Evolutionary conservation across 768 basidiomycete species (phyloP).

Genomic region (Calocybe cyanea): DNA sequence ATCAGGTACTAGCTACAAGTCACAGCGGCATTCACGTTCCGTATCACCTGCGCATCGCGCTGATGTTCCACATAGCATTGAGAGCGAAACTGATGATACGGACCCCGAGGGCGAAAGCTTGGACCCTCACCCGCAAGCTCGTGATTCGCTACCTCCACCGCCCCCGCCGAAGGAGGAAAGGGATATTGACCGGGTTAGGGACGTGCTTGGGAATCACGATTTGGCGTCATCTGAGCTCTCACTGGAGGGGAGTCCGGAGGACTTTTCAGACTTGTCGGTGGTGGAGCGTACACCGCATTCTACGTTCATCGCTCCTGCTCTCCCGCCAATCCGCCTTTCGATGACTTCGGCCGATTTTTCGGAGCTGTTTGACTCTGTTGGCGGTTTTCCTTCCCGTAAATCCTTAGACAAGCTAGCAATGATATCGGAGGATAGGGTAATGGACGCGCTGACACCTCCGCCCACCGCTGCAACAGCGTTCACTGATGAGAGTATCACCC

Average conservation of each 20-base stretch:
- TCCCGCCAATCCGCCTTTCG: conserved; percentile 91
- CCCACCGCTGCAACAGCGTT: conserved; percentile 21
- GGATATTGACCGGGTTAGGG: neutral
- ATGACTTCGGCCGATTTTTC: conserved; percentile 81
- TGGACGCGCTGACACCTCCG: conserved; percentile 28
- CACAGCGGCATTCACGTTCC: conserved; percentile 41
- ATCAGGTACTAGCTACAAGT: conserved; percentile 23
- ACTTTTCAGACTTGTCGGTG: conserved; percentile 53
- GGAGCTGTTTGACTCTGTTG: conserved; percentile 61
- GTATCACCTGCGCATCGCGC: conserved; percentile 59
- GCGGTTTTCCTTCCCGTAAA: conserved; percentile 43
- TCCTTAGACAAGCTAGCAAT: conserved; percentile 45
- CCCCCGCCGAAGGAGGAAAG: conserved; percentile 42
- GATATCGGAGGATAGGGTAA: conserved; percentile 29
- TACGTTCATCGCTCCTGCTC: conserved; percentile 81
- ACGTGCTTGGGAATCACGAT: conserved; percentile 14
- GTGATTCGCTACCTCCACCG: conserved; percentile 30
- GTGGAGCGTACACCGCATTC: conserved; percentile 65
- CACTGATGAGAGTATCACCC: conserved; percentile 23
- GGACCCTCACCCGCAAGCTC: conserved; percentile 15
- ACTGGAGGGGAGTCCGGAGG: conserved; percentile 39
- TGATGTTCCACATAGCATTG: conserved; percentile 70
- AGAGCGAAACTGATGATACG: conserved; percentile 66
- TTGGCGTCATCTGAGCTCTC: conserved; percentile 23
- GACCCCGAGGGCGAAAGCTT: conserved; percentile 52